Percentiles rank a stretch among this genome's conserved stretches.
Evolutionary conservation across 371 early-diverging fungal genomes (phyloP).

Genomic region (Smittium culicis): DNA sequence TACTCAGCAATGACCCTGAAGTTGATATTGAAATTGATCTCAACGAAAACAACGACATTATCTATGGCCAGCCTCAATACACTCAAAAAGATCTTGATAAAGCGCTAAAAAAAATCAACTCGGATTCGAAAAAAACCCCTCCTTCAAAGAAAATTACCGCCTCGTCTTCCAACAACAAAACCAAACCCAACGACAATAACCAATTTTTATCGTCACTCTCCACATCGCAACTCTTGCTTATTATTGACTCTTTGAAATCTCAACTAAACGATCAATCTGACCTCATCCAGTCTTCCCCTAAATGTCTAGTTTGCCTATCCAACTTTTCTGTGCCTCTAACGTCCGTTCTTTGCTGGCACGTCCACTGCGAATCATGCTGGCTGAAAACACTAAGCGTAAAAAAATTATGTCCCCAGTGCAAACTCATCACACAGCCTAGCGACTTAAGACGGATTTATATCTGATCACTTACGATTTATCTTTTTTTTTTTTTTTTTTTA

Average conservation of each 20-base stretch:
- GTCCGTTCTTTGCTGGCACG: constrained; percentile 85
- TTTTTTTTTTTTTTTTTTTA: no score
- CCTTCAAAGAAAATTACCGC: background rate
- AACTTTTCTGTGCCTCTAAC: constrained; percentile 53
- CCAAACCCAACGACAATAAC: background rate
- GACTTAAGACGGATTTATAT: constrained; percentile 73
- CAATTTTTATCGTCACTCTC: background rate
- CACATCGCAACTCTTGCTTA: constrained; percentile 23
- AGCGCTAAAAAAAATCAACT: constrained; percentile 2
- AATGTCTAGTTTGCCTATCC: constrained; percentile 73
- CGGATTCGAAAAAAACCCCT: background rate
- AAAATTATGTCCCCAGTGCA: constrained; percentile 82
- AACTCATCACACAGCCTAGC: constrained; percentile 67
- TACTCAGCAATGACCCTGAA: constrained; percentile 38
- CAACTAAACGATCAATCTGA: constrained; percentile 53
- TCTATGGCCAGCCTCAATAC: constrained; percentile 60
- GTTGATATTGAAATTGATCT: constrained; percentile 67
- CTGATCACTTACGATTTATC: no score
- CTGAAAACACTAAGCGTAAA: constrained; percentile 69
- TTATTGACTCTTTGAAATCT: constrained; percentile 61
- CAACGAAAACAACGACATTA: constrained; percentile 56
- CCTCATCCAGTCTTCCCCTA: constrained; percentile 36
- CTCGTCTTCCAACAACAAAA: constrained; percentile 27
- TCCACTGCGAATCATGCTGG: constrained; percentile 83
- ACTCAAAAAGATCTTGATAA: constrained; percentile 34